These are phyloP conservation scores for Rhytidiadelphus loreus DNA, from an alignment of 225 moss, liverwort and hornwort genomes.

Conservation along the genomic window DNA sequence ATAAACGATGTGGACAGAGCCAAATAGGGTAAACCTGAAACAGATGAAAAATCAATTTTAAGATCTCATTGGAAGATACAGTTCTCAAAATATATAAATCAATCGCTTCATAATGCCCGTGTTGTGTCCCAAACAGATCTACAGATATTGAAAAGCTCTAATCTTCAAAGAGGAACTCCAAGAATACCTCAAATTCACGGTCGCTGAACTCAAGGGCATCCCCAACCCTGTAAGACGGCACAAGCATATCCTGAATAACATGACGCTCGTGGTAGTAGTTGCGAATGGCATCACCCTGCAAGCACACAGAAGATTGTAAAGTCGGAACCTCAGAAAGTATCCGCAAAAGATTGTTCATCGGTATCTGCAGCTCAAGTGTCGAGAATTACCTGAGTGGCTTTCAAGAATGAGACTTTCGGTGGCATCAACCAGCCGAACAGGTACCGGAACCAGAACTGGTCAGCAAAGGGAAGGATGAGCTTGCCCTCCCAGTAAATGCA, in stretches of 20 bases:
- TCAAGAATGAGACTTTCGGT: conserved; percentile 94
- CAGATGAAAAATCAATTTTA: neutral
- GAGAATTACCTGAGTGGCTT: conserved; percentile 68
- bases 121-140: neutral
- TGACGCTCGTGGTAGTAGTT: conserved; percentile 98
- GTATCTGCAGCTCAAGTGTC: neutral
- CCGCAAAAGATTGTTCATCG: neutral
- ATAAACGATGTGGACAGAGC: conserved; percentile 92
- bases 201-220: conserved; percentile 89
- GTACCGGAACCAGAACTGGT: conserved; percentile 88
- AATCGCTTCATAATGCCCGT: neutral
- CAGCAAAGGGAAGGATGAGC: conserved; percentile 87
- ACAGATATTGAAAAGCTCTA: neutral
- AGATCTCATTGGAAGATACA: neutral
- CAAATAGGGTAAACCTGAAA: conserved; percentile 89
- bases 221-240: conserved; percentile 76
- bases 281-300: conserved; percentile 81
- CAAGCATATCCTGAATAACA: conserved; percentile 96
- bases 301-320: neutral
- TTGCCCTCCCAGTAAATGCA: conserved; percentile 98
- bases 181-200: conserved; percentile 71
- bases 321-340: neutral
- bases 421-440: conserved; percentile 99
- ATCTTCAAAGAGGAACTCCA: neutral
- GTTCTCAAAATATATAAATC: neutral